Percentiles rank a stretch among this genome's conserved stretches.
Conservation (phyloP, 306 rosid species). For the Corylus heterophylla region DNA sequence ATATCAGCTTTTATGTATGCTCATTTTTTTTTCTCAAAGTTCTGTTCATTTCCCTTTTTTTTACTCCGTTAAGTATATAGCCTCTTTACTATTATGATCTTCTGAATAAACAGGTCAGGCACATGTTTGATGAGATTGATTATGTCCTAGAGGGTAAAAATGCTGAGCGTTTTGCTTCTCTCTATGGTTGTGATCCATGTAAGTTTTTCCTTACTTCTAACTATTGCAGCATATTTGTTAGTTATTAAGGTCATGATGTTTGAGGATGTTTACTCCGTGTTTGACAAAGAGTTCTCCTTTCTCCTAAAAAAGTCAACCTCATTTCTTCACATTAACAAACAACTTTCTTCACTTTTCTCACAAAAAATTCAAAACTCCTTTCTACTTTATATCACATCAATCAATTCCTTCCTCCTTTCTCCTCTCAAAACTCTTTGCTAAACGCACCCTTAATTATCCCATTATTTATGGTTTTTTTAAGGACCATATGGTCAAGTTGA, state of each 20-base stretch:
- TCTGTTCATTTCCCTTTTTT: not conserved
- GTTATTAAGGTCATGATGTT: not conserved
- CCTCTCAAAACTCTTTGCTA: too few species aligned
- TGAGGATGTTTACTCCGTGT: not conserved
- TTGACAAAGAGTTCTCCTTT: too few species aligned
- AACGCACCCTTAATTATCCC: not conserved
- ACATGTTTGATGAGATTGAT: constrained; percentile 98
- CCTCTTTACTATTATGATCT: not conserved
- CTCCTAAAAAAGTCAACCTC: too few species aligned
- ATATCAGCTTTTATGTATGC: not conserved
- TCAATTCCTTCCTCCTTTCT: too few species aligned
- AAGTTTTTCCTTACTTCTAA: constrained; percentile 34
- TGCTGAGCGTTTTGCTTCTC: constrained; percentile 90
- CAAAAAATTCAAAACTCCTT: too few species aligned
- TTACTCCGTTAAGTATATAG: not conserved
- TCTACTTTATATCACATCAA: too few species aligned
- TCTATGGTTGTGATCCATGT: constrained; percentile 64
- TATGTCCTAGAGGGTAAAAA: constrained; percentile 84
- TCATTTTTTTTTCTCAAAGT: not conserved
- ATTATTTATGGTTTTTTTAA: not conserved
- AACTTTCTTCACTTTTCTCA: too few species aligned
- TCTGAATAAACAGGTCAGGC: constrained; percentile 68
- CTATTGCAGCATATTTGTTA: not conserved
- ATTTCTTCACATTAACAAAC: too few species aligned
- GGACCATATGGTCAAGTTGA: not conserved